phyloP scores from a whole-genome alignment of 345 rosid genomes.

The Eucalyptus cloeziana region DNA sequence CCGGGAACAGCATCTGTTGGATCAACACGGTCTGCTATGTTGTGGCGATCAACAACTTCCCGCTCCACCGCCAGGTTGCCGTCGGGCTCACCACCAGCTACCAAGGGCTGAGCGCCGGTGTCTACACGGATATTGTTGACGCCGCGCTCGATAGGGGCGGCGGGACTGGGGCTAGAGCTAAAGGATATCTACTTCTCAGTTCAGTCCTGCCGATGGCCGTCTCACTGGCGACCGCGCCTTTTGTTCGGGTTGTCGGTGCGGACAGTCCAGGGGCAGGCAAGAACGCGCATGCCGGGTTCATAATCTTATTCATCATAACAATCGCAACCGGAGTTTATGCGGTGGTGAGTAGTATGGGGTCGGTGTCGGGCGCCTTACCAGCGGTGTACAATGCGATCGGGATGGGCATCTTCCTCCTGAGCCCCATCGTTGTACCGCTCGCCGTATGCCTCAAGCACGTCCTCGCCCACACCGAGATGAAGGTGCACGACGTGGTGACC shows the following conservation, averaged over 20 bases:
- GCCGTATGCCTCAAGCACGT: neutral
- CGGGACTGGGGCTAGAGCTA: neutral
- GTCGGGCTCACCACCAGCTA: slow-evolving; percentile 70
- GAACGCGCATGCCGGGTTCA: slow-evolving; percentile 21
- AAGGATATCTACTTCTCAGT: slow-evolving; percentile 53
- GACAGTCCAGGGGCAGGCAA: neutral
- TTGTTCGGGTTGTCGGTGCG: slow-evolving; percentile 10
- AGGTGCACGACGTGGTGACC: neutral
- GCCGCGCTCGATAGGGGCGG: neutral
- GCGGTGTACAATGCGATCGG: slow-evolving; percentile 27
- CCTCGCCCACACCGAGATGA: neutral
- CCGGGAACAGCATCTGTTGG: slow-evolving; percentile 97
- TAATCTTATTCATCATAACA: slow-evolving; percentile 35
- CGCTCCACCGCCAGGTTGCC: slow-evolving; percentile 39
- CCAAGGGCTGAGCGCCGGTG: slow-evolving; percentile 67
- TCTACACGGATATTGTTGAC: slow-evolving; percentile 58
- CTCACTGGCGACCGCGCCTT: slow-evolving; percentile 21
- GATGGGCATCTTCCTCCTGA: slow-evolving; percentile 25
- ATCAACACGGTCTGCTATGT: slow-evolving; percentile 78
- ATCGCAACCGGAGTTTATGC: slow-evolving; percentile 60
- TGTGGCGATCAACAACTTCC: slow-evolving; percentile 38
- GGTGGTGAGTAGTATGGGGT: slow-evolving; percentile 37
- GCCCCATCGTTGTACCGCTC: slow-evolving; percentile 45
- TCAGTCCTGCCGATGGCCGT: slow-evolving; percentile 39
- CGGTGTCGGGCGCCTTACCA: slow-evolving; percentile 3